phyloP scores from a whole-genome alignment of 2,329 filamentous ascomycete species.

The Clonostachys rhizophaga region DNA sequence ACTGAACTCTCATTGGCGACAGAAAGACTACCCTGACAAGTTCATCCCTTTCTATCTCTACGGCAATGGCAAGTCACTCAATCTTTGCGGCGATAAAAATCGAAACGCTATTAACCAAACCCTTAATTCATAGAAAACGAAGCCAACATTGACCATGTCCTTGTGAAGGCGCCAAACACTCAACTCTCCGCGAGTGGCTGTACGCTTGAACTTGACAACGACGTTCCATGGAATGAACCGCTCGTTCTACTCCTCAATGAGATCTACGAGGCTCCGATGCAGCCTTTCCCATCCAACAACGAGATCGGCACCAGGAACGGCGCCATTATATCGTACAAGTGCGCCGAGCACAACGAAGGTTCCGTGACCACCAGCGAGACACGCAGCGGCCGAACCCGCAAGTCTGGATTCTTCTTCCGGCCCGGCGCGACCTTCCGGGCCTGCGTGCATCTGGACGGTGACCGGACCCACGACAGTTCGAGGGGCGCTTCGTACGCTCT shows the following conservation, averaged over 20 bases:
- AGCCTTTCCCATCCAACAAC: constrained; percentile 23
- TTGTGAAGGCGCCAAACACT: constrained; percentile 34
- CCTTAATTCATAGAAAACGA: constrained; percentile 12
- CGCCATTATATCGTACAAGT: constrained; percentile 7
- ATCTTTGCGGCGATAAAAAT: background rate
- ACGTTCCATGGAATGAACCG: constrained; percentile 2
- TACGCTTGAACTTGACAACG: constrained; percentile 7
- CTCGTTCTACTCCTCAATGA: constrained; percentile 22
- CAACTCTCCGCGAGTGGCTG: constrained; percentile 19
- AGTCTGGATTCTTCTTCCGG: constrained; percentile 23
- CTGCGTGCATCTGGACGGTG: constrained; percentile 18
- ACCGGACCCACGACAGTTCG: constrained; percentile 7
- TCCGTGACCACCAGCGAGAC: constrained; percentile 9
- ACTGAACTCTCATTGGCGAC: constrained; percentile 24
- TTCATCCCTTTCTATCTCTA: constrained; percentile 41
- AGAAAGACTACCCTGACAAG: constrained; percentile 22
- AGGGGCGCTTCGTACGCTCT: constrained; percentile 7
- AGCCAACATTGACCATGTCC: constrained; percentile 34
- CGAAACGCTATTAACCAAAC: background rate
- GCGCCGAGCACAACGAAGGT: background rate
- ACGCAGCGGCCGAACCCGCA: constrained; percentile 7
- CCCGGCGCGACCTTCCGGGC: constrained; percentile 16
- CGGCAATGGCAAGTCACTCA: constrained; percentile 14
- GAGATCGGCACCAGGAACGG: constrained; percentile 15
- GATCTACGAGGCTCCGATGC: constrained; percentile 27